Percentiles rank a stretch among this genome's conserved stretches.
Evolutionary conservation across 1,284 basidiomycete genomes (phyloP).

Genomic region (Ustilago esculenta): DNA sequence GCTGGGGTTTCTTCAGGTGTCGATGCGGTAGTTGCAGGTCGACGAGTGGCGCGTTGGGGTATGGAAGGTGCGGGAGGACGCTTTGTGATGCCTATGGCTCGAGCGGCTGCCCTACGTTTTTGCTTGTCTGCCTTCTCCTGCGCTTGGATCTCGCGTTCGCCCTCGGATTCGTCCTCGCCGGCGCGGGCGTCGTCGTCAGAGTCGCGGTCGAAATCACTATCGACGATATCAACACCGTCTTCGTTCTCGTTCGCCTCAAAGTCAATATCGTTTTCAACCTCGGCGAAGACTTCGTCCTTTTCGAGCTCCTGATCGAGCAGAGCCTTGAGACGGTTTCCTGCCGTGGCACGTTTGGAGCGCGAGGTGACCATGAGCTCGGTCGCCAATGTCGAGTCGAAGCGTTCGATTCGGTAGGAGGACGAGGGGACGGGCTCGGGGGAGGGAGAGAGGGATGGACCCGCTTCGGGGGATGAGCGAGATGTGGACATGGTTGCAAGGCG

Average conservation of each 20-base stretch:
- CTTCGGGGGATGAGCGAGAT: background rate
- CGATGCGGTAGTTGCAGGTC: background rate
- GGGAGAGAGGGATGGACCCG: slow-evolving; percentile 5
- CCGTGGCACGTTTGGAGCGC: slow-evolving; percentile 47
- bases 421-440: background rate
- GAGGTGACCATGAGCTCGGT: slow-evolving; percentile 38
- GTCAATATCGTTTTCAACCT: slow-evolving; percentile 60
- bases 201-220: slow-evolving; percentile 61
- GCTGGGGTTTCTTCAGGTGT: background rate
- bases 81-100: slow-evolving; percentile 17
- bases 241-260: slow-evolving; percentile 55
- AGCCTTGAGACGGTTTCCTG: slow-evolving; percentile 57
- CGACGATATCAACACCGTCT: slow-evolving; percentile 63
- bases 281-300: slow-evolving; percentile 60
- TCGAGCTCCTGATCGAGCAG: slow-evolving; percentile 62
- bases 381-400: slow-evolving; percentile 2
- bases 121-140: slow-evolving; percentile 46
- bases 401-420: slow-evolving; percentile 36
- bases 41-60: background rate
- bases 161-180: slow-evolving; percentile 42
- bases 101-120: slow-evolving; percentile 22
- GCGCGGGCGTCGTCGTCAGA: slow-evolving; percentile 46
- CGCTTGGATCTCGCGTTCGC: slow-evolving; percentile 49
- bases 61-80: slow-evolving; percentile 3
- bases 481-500: slow-evolving; percentile 1